phyloP scores from a whole-genome alignment of 306 rosid species.

The Sechiopsis laciniata region DNA sequence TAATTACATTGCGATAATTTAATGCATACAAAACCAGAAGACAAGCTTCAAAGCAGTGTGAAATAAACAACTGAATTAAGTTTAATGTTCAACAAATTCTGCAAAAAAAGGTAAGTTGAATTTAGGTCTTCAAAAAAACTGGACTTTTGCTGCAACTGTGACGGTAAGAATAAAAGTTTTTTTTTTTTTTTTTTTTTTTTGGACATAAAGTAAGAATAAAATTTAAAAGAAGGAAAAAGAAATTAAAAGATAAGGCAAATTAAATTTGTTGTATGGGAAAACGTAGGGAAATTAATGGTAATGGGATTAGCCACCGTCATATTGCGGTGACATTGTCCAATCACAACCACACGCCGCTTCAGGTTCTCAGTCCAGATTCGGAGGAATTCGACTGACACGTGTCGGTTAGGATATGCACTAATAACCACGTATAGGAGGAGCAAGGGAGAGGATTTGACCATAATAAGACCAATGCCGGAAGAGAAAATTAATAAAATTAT shows the following conservation, averaged over 20 bases:
- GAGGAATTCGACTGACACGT: no score
- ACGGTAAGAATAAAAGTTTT: no score
- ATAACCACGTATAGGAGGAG: not conserved
- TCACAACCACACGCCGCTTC: constrained; percentile 40
- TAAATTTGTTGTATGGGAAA: constrained; percentile 32
- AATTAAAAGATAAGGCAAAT: not conserved
- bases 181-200: no score
- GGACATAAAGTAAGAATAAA: no score
- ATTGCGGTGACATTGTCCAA: constrained; percentile 39
- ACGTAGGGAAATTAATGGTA: constrained; percentile 5
- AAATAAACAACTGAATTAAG: not conserved
- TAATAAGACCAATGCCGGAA: constrained; percentile 47
- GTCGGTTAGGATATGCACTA: not conserved
- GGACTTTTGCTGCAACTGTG: constrained; percentile 1
- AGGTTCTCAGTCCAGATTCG: constrained; percentile 32
- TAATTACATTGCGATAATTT: not conserved
- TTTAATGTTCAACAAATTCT: not conserved
- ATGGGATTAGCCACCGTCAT: constrained; percentile 43
- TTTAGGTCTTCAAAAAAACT: not conserved
- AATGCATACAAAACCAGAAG: constrained; percentile 10
- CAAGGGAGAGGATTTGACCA: constrained; percentile 19
- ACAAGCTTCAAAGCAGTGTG: constrained; percentile 7
- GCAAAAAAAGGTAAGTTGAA: not conserved
- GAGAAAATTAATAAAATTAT: not conserved
- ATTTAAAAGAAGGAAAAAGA: not conserved